Evolutionary conservation across 2,329 filamentous ascomycete species (phyloP).

Genomic region (Pseudogymnoascus destructans): DNA sequence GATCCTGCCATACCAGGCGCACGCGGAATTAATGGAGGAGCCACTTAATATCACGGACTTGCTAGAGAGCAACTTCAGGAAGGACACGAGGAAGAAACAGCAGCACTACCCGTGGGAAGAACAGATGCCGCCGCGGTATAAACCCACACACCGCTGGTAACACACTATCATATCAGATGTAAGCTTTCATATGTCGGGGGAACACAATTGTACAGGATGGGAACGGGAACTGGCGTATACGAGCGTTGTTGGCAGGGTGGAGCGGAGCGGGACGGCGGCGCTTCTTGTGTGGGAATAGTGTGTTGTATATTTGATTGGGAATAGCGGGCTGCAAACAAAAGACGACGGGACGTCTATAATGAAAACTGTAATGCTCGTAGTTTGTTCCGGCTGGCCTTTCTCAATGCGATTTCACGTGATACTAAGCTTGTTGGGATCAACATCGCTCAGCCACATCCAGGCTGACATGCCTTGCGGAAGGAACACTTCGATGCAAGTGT

Average conservation of each 20-base stretch:
- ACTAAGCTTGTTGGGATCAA: not conserved
- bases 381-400: not conserved
- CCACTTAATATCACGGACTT: slow-evolving; percentile 17
- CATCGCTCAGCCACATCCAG: not conserved
- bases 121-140: slow-evolving; percentile 11
- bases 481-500: not conserved
- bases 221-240: slow-evolving; percentile 2
- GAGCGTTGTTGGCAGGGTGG: not conserved
- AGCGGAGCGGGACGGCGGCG: not conserved
- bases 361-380: slow-evolving; percentile 5
- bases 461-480: not conserved
- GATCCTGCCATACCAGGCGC: slow-evolving; percentile 19
- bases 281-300: slow-evolving; percentile 3
- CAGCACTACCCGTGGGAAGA: slow-evolving; percentile 15
- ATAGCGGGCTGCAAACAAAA: slow-evolving; percentile 1
- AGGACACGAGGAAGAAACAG: slow-evolving; percentile 1
- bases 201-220: not conserved
- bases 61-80: slow-evolving; percentile 17
- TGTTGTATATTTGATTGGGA: slow-evolving; percentile 4
- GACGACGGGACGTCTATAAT: slow-evolving; percentile 7
- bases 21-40: slow-evolving; percentile 20
- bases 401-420: not conserved
- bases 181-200: slow-evolving; percentile 3
- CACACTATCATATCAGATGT: slow-evolving; percentile 6
- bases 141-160: slow-evolving; percentile 3